These are phyloP conservation scores for Protomyces inundatus DNA, from an alignment of 1,139 yeast species.

Conservation along the genomic window DNA sequence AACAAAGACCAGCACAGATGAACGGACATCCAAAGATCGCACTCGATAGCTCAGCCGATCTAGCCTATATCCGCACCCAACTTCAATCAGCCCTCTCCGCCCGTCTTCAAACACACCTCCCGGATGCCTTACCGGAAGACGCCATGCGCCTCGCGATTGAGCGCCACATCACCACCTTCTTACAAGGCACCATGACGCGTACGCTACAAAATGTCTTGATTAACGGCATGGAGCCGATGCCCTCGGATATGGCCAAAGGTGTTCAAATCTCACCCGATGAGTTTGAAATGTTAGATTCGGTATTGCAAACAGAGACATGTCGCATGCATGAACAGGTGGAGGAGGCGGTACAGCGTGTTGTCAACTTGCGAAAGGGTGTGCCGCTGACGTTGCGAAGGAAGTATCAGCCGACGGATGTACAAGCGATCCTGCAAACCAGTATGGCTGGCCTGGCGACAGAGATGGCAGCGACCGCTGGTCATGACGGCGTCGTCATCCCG, in stretches of 20 bases:
- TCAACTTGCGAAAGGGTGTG: conserved; percentile 6
- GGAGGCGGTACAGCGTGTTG: conserved; percentile 14
- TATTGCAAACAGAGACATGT: not conserved
- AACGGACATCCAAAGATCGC: conserved; percentile 13
- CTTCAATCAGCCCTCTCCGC: conserved; percentile 19
- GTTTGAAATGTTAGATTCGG: conserved; percentile 12
- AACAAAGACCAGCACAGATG: not conserved
- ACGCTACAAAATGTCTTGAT: conserved; percentile 8
- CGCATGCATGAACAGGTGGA: conserved; percentile 8
- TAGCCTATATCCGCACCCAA: conserved; percentile 12
- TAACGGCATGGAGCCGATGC: conserved; percentile 17
- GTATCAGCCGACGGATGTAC: not conserved
- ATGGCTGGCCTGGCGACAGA: not conserved
- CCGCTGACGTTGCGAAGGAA: not conserved
- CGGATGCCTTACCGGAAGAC: conserved; percentile 23
- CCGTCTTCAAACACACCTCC: conserved; percentile 10
- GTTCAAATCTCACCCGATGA: conserved; percentile 15
- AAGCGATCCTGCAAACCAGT: not conserved
- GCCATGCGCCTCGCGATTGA: conserved; percentile 11
- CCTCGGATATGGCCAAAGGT: conserved; percentile 21
- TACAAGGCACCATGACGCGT: conserved; percentile 8
- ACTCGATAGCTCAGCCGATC: conserved; percentile 13
- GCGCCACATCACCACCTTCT: conserved; percentile 8
- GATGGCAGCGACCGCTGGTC: not conserved
- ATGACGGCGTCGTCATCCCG: not conserved